phyloP scores from a whole-genome alignment of 192 early-diverging fungal species.

The Entomortierella parvispora region DNA sequence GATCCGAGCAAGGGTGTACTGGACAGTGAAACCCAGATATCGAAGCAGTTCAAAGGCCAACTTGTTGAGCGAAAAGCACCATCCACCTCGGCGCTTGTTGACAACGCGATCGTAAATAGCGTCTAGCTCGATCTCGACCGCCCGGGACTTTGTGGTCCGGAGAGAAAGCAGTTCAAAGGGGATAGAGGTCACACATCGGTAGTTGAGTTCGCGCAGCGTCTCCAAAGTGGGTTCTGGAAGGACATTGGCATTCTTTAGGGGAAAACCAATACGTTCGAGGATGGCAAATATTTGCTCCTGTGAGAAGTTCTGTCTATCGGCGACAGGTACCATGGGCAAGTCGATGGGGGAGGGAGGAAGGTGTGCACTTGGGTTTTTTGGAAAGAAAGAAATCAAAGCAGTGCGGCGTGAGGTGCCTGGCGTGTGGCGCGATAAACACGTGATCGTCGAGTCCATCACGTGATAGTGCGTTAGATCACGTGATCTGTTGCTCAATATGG shows the following conservation, averaged over 20 bases:
- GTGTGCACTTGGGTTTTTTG: too few relatives aligned
- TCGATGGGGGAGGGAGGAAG: too few relatives aligned
- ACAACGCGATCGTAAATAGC: constrained; percentile 29
- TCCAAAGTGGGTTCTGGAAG: constrained; percentile 18
- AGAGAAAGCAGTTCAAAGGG: constrained; percentile 31
- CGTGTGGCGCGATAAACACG: too few relatives aligned
- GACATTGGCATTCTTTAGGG: constrained; percentile 12
- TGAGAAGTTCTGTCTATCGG: too few relatives aligned
- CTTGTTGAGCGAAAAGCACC: constrained; percentile 36
- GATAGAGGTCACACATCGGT: constrained; percentile 18
- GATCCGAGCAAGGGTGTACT: constrained; percentile 22
- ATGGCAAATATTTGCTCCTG: constrained; percentile 19
- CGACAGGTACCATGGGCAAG: too few relatives aligned
- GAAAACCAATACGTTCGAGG: constrained; percentile 15
- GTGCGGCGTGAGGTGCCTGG: too few relatives aligned
- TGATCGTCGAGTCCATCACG: too few relatives aligned
- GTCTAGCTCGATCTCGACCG: constrained; percentile 21
- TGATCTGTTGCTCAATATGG: too few relatives aligned
- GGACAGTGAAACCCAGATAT: constrained; percentile 13
- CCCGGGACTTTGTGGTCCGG: constrained; percentile 8
- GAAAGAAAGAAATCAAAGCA: too few relatives aligned
- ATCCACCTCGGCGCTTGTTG: constrained; percentile 27
- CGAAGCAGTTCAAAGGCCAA: constrained; percentile 15
- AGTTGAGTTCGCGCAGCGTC: constrained; percentile 23
- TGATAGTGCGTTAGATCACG: too few relatives aligned